A percentile compares a stretch with the other conserved stretches of the same genome.
These are phyloP conservation scores for Epichloe hybrida DNA, from an alignment of 2,329 filamentous ascomycete species.

Conservation along the genomic window DNA sequence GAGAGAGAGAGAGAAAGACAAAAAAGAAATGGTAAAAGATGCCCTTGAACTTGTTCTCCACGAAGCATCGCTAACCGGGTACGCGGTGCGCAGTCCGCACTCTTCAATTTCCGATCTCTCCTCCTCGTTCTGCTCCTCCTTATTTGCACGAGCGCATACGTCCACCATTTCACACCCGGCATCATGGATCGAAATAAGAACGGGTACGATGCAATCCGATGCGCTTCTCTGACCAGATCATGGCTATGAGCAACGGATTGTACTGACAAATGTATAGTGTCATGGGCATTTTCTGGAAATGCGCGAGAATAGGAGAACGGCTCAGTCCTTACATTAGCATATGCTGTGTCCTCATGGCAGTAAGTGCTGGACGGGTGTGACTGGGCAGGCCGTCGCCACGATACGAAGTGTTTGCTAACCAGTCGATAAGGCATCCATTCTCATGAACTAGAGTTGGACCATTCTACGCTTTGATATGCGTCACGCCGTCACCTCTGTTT, in stretches of 20 bases:
- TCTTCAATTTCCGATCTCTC: slow-evolving; percentile 98
- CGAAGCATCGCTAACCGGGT: slow-evolving; percentile 1
- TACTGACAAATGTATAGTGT: slow-evolving; percentile 32
- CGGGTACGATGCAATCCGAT: slow-evolving; percentile 41
- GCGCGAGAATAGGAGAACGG: slow-evolving; percentile 79
- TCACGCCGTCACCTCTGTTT: neutral
- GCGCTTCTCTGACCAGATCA: neutral
- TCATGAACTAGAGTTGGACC: slow-evolving; percentile 19
- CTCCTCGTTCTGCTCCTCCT: slow-evolving; percentile 87
- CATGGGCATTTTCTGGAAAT: slow-evolving; percentile 91
- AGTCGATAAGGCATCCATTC: slow-evolving; percentile 20
- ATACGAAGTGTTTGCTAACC: neutral
- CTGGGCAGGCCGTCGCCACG: too few species aligned
- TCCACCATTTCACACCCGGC: slow-evolving; percentile 76
- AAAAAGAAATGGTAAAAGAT: neutral
- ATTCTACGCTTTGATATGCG: neutral
- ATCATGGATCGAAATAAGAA: slow-evolving; percentile 90
- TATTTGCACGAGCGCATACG: slow-evolving; percentile 91
- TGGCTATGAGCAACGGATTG: neutral
- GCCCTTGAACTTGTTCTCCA: neutral
- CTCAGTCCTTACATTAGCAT: slow-evolving; percentile 91
- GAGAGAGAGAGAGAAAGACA: neutral
- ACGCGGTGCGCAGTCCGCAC: slow-evolving; percentile 53
- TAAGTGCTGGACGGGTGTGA: slow-evolving; percentile 26
- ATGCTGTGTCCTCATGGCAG: slow-evolving; percentile 89